Conservation (phyloP, 225 moss, liverwort and hornwort genomes). For the Antitrichia curtipendula region DNA sequence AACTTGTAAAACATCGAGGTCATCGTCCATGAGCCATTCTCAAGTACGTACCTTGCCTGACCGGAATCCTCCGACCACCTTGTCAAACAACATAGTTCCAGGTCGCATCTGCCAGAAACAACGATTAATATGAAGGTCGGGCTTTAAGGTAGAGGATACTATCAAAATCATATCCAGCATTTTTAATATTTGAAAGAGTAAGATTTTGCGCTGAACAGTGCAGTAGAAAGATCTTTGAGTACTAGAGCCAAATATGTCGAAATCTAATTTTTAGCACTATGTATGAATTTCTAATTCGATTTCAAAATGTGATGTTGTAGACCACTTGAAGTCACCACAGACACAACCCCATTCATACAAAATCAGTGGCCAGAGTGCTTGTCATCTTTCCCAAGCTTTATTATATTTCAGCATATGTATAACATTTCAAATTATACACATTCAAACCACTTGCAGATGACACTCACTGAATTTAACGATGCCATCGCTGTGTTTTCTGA, state of each 20-base stretch:
- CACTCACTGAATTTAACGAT: constrained; percentile 12
- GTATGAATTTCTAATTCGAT: neutral
- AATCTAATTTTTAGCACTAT: neutral
- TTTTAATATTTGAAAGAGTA: neutral
- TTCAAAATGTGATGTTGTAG: neutral
- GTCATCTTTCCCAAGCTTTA: neutral
- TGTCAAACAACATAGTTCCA: constrained; percentile 35
- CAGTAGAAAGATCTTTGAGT: neutral
- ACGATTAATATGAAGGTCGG: neutral
- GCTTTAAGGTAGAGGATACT: neutral
- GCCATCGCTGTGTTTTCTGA: constrained; percentile 10
- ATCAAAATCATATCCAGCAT: neutral
- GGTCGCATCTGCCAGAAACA: constrained; percentile 31
- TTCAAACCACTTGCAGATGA: neutral
- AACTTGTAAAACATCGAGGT: neutral
- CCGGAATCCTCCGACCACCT: constrained; percentile 19
- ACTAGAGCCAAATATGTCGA: neutral
- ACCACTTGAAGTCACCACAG: neutral
- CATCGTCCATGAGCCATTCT: neutral
- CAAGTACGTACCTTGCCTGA: constrained; percentile 19
- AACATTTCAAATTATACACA: neutral
- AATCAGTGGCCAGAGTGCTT: neutral
- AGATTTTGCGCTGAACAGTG: neutral
- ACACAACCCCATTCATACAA: neutral
- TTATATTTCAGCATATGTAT: neutral